A percentile compares a stretch with the other conserved stretches of the same genome.
Conservation (phyloP, 139 green algal genomes). For the Chlorella sorokiniana region DNA sequence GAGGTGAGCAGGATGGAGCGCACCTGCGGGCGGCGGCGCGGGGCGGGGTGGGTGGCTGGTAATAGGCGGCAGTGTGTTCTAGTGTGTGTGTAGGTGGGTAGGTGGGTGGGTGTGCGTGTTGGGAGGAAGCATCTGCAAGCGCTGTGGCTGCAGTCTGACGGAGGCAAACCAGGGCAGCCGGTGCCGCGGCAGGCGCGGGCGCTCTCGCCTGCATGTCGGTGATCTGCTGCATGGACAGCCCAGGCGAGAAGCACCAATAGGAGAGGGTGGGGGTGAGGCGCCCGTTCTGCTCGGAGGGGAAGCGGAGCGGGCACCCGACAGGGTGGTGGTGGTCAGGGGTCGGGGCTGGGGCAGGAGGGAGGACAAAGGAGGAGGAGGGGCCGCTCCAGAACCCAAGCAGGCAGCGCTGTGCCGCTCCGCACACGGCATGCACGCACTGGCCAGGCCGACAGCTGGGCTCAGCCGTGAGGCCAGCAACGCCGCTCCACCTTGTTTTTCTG, state of each 20-base stretch:
- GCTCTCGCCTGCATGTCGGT: conserved; percentile 47
- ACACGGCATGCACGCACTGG: too few relatives aligned
- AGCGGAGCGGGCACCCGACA: background rate
- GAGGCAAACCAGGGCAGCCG: too few relatives aligned
- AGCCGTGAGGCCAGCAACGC: background rate
- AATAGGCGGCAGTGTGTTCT: too few relatives aligned
- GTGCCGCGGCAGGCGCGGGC: too few relatives aligned
- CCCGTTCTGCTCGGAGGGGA: background rate
- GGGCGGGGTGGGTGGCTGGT: background rate
- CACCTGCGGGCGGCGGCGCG: conserved; percentile 40
- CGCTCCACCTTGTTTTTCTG: conserved; percentile 45
- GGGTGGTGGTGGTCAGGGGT: too few relatives aligned
- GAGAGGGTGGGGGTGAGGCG: conserved; percentile 67
- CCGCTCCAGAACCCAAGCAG: too few relatives aligned
- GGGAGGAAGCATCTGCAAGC: background rate
- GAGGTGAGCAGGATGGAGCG: conserved; percentile 87
- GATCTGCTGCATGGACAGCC: conserved; percentile 66
- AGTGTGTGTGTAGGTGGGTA: background rate
- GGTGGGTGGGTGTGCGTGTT: background rate
- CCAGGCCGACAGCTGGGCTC: too few relatives aligned
- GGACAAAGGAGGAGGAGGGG: too few relatives aligned
- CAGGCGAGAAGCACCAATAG: conserved; percentile 94
- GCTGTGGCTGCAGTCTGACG: too few relatives aligned
- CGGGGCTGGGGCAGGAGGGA: too few relatives aligned
- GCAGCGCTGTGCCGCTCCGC: too few relatives aligned